Base-by-base conservation (phyloP, 192 early-diverging fungal genomes). In the Entophlyctis luteolus region DNA sequence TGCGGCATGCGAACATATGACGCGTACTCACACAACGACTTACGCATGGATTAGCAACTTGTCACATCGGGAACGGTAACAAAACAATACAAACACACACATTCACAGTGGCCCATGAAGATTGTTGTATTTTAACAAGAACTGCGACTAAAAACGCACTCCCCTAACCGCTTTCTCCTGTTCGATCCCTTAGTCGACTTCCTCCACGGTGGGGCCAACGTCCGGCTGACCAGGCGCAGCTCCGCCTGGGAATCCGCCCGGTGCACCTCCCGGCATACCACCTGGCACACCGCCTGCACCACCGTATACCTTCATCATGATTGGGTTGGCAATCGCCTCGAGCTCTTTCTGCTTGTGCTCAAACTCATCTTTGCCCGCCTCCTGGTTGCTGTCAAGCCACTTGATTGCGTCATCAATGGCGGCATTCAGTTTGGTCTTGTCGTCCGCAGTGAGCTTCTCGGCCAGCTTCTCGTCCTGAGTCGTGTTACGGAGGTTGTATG, bases 341-440 rank as follows among this genome's bases (percentile, higher is more conserved):
- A 99, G 86, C 68, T 93, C 88, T 89, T 97, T 97, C 84, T 95
- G 91, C 75, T 86, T 86, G 73, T 82, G 70, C 81, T 97, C 94
- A 76, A 90, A 97, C 87, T 99, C 96, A 79, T 99, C 96, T 85
- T 94, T 99, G 73, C 90, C 87, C 49, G 91, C 96, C 82, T 97
- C 96, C 72, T 91, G 88, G 77, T 89, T 91, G 65, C 81, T 76
- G 73, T 99, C 94, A 68, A 99, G 84, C 94, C 94, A 99, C 73
- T 90, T 84, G 84, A 96, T 91, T 73, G 93, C 82, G 67, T 95
- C 92, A 72, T 95, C 87, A 75, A 92, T 86, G 52, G 93, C 89
- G 62, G 75, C 79, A 46, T 78, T 72, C 72, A 99, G 86, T 76
- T 88, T 95, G 73, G 81, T 81, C 91, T 96, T 99, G 79, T 97